A percentile compares a stretch with the other conserved stretches of the same genome.
Evolutionary conservation across 768 basidiomycete species (phyloP).

Genomic region (Tricholoma hemisulphureum): DNA sequence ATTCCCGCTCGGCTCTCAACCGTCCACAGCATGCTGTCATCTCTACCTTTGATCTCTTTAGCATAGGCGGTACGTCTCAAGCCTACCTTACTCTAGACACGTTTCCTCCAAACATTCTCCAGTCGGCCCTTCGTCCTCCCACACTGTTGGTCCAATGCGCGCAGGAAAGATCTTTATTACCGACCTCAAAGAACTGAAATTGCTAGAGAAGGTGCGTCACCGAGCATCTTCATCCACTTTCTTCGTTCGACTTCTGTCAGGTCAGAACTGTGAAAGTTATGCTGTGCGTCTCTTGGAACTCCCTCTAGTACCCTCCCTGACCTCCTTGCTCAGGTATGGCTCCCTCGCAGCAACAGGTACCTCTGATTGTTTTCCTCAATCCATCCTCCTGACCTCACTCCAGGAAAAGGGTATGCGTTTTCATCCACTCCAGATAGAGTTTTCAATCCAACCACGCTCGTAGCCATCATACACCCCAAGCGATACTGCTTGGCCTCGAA

Average conservation of each 20-base stretch:
- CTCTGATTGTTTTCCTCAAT: conserved; percentile 11
- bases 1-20: not conserved
- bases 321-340: conserved; percentile 61
- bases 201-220: conserved; percentile 62
- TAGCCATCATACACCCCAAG: conserved; percentile 87
- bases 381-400: conserved; percentile 5
- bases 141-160: conserved; percentile 70
- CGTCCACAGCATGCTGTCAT: conserved; percentile 73
- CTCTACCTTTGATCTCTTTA: conserved; percentile 90
- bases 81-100: not conserved
- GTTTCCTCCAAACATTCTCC: conserved; percentile 11
- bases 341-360: conserved; percentile 89
- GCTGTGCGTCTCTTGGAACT: conserved; percentile 47
- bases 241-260: conserved; percentile 31
- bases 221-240: conserved; percentile 1
- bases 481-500: conserved; percentile 80
- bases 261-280: conserved; percentile 82
- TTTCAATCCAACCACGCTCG: not conserved
- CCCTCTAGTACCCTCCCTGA: not conserved
- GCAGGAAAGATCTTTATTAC: conserved; percentile 86
- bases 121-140: conserved; percentile 54
- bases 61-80: conserved; percentile 68
- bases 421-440: not conserved
- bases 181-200: conserved; percentile 63
- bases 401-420: conserved; percentile 71